phyloP scores from a whole-genome alignment of 2,329 filamentous ascomycete genomes.

The Epichloe baconii region DNA sequence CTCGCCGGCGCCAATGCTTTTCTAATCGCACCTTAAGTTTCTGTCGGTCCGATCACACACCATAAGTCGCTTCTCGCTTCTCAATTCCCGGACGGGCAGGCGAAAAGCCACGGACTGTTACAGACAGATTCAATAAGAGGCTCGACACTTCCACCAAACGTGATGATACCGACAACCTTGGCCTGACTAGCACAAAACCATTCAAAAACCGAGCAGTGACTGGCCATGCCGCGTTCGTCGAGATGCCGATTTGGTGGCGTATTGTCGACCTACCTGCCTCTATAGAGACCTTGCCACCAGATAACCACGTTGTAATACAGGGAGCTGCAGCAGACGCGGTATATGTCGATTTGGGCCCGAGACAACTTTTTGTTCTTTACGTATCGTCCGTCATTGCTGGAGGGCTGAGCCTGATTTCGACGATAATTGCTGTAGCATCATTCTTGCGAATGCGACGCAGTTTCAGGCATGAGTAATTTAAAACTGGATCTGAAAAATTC shows the following conservation, averaged over 20 bases:
- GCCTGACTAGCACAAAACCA: neutral
- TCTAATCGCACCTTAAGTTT: neutral
- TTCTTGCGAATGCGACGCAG: slow-evolving; percentile 60
- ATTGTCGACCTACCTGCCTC: neutral
- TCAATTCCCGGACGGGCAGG: neutral
- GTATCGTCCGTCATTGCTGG: slow-evolving; percentile 26
- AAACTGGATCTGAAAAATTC: neutral
- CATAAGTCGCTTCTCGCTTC: neutral
- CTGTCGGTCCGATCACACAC: neutral
- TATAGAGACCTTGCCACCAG: neutral
- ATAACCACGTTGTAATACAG: neutral
- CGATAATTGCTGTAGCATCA: slow-evolving; percentile 51
- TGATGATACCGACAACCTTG: neutral
- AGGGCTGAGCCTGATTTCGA: slow-evolving; percentile 42
- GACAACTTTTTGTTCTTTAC: slow-evolving; percentile 7
- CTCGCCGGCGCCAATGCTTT: neutral
- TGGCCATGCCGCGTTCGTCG: neutral
- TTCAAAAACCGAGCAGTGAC: neutral
- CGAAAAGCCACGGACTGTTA: neutral
- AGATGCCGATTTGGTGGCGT: slow-evolving; percentile 2
- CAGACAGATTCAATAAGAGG: neutral
- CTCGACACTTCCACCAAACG: neutral
- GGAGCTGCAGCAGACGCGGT: neutral
- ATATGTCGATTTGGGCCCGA: neutral
- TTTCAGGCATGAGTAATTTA: slow-evolving; percentile 48